These are phyloP conservation scores for Falciphora oryzae DNA, from an alignment of 2,329 filamentous ascomycete species.

Conservation along the genomic window DNA sequence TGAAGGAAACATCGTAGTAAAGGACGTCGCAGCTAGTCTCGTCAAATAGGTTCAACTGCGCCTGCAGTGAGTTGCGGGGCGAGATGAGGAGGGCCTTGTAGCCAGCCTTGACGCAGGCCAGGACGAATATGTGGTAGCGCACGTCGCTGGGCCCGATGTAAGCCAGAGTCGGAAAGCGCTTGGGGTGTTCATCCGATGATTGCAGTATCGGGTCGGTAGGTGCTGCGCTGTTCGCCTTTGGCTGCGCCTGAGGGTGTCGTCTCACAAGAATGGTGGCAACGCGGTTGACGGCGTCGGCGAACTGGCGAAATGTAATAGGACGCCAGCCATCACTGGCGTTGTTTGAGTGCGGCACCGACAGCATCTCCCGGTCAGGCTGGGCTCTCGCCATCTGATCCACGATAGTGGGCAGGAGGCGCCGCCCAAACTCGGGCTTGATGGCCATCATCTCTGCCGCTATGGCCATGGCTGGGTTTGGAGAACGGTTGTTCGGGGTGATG, in stretches of 20 bases:
- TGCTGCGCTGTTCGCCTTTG: neutral
- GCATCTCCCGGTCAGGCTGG: slow-evolving; percentile 4
- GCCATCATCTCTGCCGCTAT: neutral
- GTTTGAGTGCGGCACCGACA: slow-evolving; percentile 10
- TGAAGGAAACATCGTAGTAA: slow-evolving; percentile 25
- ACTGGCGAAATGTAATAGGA: slow-evolving; percentile 8
- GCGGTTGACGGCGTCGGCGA: slow-evolving; percentile 17
- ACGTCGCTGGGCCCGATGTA: slow-evolving; percentile 37
- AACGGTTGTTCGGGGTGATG: no score
- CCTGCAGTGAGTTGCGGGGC: slow-evolving; percentile 38
- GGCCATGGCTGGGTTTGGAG: neutral
- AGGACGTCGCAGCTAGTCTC: slow-evolving; percentile 36
- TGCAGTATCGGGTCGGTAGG: neutral
- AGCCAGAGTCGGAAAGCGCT: slow-evolving; percentile 32
- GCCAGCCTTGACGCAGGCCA: slow-evolving; percentile 27
- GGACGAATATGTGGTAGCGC: slow-evolving; percentile 21
- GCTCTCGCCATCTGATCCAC: slow-evolving; percentile 12
- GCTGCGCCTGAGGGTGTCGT: neutral
- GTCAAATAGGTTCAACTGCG: slow-evolving; percentile 38
- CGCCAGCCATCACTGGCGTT: slow-evolving; percentile 11
- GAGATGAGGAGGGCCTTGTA: slow-evolving; percentile 36
- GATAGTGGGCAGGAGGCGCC: slow-evolving; percentile 12
- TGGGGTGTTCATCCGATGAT: neutral
- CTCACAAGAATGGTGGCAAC: slow-evolving; percentile 7
- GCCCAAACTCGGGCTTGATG: neutral